Evolutionary conservation across 164 flowering plant species (phyloP).

Genomic region (Santalum album): DNA sequence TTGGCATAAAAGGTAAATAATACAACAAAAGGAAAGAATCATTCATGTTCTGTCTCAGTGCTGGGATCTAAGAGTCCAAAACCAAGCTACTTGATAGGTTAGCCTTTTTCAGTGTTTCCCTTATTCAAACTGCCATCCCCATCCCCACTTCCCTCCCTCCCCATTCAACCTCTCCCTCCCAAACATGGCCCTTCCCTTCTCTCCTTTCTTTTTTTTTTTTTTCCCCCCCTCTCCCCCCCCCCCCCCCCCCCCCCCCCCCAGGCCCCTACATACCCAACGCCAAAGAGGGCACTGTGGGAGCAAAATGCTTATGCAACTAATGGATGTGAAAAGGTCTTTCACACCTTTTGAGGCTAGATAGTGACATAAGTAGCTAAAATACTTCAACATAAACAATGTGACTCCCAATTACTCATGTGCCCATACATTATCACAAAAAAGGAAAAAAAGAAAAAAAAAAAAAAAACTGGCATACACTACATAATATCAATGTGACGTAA

Average conservation of each 20-base stretch:
- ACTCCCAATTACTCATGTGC: too few relatives aligned
- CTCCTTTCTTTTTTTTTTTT: not conserved
- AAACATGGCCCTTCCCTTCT: not conserved
- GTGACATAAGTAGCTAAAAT: not conserved
- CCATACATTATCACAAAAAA: too few relatives aligned
- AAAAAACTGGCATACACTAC: too few relatives aligned
- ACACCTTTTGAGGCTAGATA: not conserved
- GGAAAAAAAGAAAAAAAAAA: too few relatives aligned
- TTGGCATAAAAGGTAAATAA: conserved; percentile 4
- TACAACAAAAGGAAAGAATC: conserved; percentile 1
- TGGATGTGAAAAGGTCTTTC: not conserved
- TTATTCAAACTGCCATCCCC: conserved; percentile 25
- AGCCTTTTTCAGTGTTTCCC: conserved; percentile 19
- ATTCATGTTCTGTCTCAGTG: conserved; percentile 9
- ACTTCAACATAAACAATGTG: too few relatives aligned
- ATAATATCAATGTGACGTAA: too few relatives aligned
- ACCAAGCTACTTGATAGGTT: conserved; percentile 10
- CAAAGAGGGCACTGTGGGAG: not conserved
- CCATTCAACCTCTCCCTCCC: not conserved
- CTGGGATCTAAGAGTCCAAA: conserved; percentile 20
- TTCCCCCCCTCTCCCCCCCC: not conserved
- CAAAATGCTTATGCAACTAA: too few relatives aligned
- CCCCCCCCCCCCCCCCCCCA: not conserved
- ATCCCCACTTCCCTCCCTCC: conserved; percentile 18
- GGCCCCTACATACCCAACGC: conserved; percentile 19